Percentiles rank a stretch among this genome's conserved stretches.
Evolutionary conservation across 495 filamentous ascomycete species (phyloP).

Genomic region (Aspergillus taichungensis): DNA sequence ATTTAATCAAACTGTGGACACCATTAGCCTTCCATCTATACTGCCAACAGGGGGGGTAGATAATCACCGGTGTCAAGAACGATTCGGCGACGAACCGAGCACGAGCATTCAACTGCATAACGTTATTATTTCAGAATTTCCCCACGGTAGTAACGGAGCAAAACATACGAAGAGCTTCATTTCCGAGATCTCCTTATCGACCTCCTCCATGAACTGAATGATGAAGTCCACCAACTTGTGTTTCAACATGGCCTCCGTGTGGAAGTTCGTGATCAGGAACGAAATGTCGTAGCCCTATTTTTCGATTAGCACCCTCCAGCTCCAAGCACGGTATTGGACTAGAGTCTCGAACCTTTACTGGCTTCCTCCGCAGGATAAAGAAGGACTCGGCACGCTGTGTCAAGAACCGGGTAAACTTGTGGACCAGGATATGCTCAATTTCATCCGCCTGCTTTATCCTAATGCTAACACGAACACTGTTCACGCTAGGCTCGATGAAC

Average conservation of each 20-base stretch:
- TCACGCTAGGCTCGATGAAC: slow-evolving; percentile 83
- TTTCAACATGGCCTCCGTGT: slow-evolving; percentile 96
- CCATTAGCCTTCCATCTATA: slow-evolving; percentile 5
- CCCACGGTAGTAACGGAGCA: slow-evolving; percentile 8
- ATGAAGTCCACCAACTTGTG: slow-evolving; percentile 98
- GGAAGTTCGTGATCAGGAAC: slow-evolving; percentile 96
- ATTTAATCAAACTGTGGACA: slow-evolving; percentile 32
- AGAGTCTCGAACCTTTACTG: slow-evolving; percentile 61
- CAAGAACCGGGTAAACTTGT: slow-evolving; percentile 95
- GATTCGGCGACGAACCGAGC: slow-evolving; percentile 98
- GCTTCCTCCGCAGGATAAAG: slow-evolving; percentile 91
- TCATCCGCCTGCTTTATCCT: slow-evolving; percentile 99
- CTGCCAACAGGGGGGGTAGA: background rate
- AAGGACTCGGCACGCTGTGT: slow-evolving; percentile 95
- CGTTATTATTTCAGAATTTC: slow-evolving; percentile 11
- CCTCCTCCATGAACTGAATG: slow-evolving; percentile 98
- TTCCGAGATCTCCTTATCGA: slow-evolving; percentile 98
- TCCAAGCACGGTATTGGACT: background rate
- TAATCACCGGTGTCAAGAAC: slow-evolving; percentile 85
- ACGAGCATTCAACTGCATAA: slow-evolving; percentile 76
- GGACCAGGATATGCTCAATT: slow-evolving; percentile 93
- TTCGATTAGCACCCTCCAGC: slow-evolving; percentile 7
- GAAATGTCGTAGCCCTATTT: slow-evolving; percentile 93
- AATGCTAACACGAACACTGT: slow-evolving; percentile 91
- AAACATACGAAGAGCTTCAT: slow-evolving; percentile 96